Conservation (phyloP, 2,329 filamentous ascomycete genomes). For the Botrytis deweyae region DNA sequence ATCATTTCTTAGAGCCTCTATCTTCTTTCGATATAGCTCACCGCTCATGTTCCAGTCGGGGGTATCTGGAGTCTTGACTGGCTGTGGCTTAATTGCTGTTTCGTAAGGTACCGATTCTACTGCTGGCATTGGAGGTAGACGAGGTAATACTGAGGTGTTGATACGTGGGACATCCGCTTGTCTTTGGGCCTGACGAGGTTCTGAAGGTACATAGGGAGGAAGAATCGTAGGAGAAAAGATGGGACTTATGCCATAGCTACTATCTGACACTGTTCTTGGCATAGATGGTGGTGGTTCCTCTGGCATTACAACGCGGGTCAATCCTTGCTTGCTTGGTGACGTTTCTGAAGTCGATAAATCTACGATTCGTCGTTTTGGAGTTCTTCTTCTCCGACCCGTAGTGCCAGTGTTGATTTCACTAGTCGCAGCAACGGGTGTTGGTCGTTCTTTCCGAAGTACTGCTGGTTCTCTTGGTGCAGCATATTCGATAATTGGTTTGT, state of each 20-base stretch:
- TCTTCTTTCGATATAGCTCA: conserved; percentile 81
- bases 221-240: conserved; percentile 36
- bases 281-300: conserved; percentile 28
- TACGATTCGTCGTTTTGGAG: conserved; percentile 62
- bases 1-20: conserved; percentile 81
- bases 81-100: conserved; percentile 28
- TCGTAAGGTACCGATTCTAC: conserved; percentile 35
- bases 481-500: conserved; percentile 64
- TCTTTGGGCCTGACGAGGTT: conserved; percentile 33
- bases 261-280: conserved; percentile 28
- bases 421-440: conserved; percentile 50
- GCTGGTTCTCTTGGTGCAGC: conserved; percentile 49
- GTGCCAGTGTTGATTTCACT: conserved; percentile 60
- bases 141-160: conserved; percentile 35
- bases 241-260: conserved; percentile 37
- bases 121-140: conserved; percentile 34
- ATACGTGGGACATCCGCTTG: conserved; percentile 35
- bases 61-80: conserved; percentile 33
- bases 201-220: conserved; percentile 36
- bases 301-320: conserved; percentile 28
- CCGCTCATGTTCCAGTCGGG: conserved; percentile 66
- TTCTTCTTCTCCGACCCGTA: conserved; percentile 56
- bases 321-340: conserved; percentile 33
- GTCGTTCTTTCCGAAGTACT: conserved; percentile 59
- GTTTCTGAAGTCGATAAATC: conserved; percentile 54